Conservation (phyloP, 768 basidiomycete species). For the Macrolepiota fuliginosa region DNA sequence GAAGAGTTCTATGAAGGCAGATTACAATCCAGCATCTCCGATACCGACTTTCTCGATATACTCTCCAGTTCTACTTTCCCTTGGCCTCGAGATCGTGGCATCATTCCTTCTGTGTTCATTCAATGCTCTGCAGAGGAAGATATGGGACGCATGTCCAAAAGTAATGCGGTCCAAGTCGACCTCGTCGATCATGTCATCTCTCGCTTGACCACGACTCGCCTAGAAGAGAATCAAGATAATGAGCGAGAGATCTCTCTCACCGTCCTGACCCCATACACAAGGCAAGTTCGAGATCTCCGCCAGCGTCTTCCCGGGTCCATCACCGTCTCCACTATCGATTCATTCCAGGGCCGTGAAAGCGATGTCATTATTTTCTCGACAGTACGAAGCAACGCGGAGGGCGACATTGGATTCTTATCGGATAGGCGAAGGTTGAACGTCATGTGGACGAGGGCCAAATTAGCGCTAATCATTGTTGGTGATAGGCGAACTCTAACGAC, state of each 20-base stretch:
- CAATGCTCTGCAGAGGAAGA: constrained; percentile 59
- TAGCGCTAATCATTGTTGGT: constrained; percentile 61
- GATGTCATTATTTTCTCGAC: constrained; percentile 66
- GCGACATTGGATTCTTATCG: constrained; percentile 66
- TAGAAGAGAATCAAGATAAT: constrained; percentile 13
- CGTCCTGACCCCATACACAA: constrained; percentile 59
- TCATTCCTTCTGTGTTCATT: constrained; percentile 56
- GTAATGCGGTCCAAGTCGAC: constrained; percentile 57
- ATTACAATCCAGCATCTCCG: constrained; percentile 43
- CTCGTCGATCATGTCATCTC: constrained; percentile 46
- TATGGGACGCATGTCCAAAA: constrained; percentile 56
- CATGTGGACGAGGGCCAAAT: constrained; percentile 65
- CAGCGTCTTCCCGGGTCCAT: constrained; percentile 34
- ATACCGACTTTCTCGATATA: constrained; percentile 33
- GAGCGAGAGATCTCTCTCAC: constrained; percentile 34
- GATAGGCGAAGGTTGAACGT: constrained; percentile 62
- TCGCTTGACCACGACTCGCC: constrained; percentile 30
- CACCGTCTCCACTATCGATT: constrained; percentile 51
- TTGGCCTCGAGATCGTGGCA: constrained; percentile 45
- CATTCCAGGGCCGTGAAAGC: constrained; percentile 68
- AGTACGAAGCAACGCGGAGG: constrained; percentile 56
- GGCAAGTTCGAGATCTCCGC: constrained; percentile 49
- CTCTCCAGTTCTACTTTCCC: constrained; percentile 46
- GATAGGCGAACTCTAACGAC: constrained; percentile 47
- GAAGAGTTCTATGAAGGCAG: constrained; percentile 58